These are phyloP conservation scores for Colletotrichum paranaense DNA, from an alignment of 2,329 filamentous ascomycete genomes.

Conservation along the genomic window DNA sequence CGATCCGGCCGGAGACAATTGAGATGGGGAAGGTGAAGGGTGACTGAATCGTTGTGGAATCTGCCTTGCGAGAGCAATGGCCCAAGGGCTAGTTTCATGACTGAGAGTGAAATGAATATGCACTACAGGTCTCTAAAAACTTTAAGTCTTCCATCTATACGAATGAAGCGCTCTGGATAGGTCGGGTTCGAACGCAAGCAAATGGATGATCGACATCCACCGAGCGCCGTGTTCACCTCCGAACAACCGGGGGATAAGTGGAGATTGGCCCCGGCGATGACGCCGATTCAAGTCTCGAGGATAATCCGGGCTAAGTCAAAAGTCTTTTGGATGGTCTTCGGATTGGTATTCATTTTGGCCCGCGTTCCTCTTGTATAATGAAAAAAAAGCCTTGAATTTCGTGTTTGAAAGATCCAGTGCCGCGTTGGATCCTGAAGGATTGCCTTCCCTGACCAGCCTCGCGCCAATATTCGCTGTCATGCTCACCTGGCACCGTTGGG, in stretches of 20 bases:
- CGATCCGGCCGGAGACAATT: not conserved
- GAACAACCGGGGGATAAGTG: not conserved
- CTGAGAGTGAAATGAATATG: not conserved
- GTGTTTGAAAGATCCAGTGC: not conserved
- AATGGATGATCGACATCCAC: not conserved
- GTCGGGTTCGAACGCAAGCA: not conserved
- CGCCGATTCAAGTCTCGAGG: not conserved
- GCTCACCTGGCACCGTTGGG: not conserved
- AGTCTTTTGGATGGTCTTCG: not conserved
- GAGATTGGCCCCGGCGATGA: not conserved
- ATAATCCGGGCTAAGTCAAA: not conserved
- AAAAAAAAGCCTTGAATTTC: not conserved
- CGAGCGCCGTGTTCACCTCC: not conserved
- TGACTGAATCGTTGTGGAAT: not conserved
- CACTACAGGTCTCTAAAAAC: too few relatives aligned
- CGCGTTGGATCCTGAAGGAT: not conserved
- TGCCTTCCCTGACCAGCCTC: not conserved
- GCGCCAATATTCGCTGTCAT: not conserved
- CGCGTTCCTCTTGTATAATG: not conserved
- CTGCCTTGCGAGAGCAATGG: not conserved
- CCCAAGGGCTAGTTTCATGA: too few relatives aligned
- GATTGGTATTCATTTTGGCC: not conserved
- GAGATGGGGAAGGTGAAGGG: constrained; percentile 16
- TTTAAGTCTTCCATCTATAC: too few relatives aligned
- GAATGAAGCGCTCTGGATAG: too few relatives aligned